Conservation (phyloP, 2,329 filamentous ascomycete species). For the Talaromyces sp. region DNA sequence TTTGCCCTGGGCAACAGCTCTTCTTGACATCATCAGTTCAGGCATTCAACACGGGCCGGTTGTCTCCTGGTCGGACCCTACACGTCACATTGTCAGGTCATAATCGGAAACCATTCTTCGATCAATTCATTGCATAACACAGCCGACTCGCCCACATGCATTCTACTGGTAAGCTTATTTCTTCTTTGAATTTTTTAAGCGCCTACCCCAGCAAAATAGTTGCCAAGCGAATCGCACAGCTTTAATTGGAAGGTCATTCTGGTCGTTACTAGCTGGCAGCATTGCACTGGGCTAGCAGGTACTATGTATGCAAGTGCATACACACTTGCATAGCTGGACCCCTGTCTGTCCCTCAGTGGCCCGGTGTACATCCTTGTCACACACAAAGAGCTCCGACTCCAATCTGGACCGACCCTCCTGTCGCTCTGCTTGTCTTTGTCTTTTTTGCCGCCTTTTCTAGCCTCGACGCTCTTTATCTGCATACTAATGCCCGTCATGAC, state of each 20-base stretch:
- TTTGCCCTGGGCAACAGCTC: background rate
- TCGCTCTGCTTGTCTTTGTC: background rate
- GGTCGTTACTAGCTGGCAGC: conserved; percentile 10
- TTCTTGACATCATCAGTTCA: background rate
- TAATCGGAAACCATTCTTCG: background rate
- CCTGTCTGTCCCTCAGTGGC: conserved; percentile 10
- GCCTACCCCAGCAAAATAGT: background rate
- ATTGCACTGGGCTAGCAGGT: background rate
- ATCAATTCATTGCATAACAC: background rate
- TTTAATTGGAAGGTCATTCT: conserved; percentile 18
- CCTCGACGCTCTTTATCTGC: conserved; percentile 1
- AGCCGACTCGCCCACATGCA: conserved; percentile 4
- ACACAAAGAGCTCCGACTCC: conserved; percentile 15
- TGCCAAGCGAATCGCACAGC: background rate
- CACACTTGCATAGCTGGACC: conserved; percentile 15
- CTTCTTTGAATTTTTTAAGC: background rate
- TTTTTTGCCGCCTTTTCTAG: background rate
- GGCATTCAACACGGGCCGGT: background rate
- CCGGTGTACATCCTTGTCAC: conserved; percentile 19
- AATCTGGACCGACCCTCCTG: conserved; percentile 3
- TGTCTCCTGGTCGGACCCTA: background rate
- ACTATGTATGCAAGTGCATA: background rate
- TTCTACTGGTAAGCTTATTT: conserved; percentile 15
- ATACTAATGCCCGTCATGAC: background rate
- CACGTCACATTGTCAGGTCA: background rate